Percentiles rank a stretch among this genome's conserved stretches.
Conservation (phyloP, 768 basidiomycete species). For the Dendrothele bispora region DNA sequence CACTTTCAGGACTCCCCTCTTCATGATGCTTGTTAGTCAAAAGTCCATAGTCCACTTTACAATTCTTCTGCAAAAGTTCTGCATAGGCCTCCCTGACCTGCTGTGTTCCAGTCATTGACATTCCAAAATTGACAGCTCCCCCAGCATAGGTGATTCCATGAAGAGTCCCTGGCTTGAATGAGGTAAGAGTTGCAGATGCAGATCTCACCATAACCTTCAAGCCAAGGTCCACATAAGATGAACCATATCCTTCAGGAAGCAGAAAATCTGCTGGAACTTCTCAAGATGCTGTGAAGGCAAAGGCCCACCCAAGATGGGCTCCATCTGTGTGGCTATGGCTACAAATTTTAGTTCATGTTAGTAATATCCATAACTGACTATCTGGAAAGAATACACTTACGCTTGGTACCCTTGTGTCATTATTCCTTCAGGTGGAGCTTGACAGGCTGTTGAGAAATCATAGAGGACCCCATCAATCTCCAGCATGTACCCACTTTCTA, state of each 20-base stretch:
- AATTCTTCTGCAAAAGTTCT: background rate
- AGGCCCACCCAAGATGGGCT: no score
- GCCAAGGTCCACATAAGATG: constrained; percentile 2
- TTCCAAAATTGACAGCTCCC: background rate
- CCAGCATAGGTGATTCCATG: background rate
- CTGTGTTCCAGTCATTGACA: constrained; percentile 2
- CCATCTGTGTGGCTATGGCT: no score
- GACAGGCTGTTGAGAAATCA: background rate
- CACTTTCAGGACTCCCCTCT: no score
- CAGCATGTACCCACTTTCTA: constrained; percentile 1
- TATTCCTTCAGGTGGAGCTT: constrained; percentile 3
- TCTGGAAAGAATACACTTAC: no score
- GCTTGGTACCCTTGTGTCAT: constrained; percentile 4
- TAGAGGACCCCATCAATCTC: background rate
- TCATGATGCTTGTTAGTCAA: no score
- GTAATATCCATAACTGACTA: no score
- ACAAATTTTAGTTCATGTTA: no score
- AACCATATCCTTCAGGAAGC: background rate
- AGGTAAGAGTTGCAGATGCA: background rate
- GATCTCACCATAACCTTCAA: background rate
- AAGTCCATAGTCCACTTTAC: no score
- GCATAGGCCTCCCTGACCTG: background rate
- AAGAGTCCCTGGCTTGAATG: constrained; percentile 3
- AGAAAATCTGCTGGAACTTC: background rate
- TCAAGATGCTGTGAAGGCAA: no score